phyloP scores from a whole-genome alignment of 2,329 filamentous ascomycete genomes.

The Graphium sp. region DNA sequence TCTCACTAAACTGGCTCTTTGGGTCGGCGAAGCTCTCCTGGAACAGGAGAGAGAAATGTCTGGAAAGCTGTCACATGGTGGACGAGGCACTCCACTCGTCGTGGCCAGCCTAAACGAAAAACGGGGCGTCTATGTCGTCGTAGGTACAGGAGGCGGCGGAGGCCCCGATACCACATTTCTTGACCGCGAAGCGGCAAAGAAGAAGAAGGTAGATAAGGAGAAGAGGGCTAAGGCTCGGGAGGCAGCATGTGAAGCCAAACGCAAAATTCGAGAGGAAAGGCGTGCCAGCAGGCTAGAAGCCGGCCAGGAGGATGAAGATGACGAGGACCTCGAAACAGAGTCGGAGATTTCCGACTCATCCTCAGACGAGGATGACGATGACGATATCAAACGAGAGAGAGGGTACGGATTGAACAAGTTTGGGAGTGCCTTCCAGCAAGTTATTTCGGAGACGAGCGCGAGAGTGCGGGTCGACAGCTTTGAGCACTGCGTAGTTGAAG shows the following conservation, averaged over 20 bases:
- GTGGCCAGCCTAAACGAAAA: slow-evolving; percentile 80
- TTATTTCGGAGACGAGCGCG: slow-evolving; percentile 79
- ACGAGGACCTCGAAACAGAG: slow-evolving; percentile 29
- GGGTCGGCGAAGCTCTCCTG: slow-evolving; percentile 82
- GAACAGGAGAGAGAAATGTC: slow-evolving; percentile 72
- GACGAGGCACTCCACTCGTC: slow-evolving; percentile 68
- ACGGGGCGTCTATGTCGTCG: slow-evolving; percentile 76
- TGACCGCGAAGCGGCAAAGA: slow-evolving; percentile 48
- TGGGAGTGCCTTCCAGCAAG: slow-evolving; percentile 88
- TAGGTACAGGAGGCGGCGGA: slow-evolving; percentile 79
- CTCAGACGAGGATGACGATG: slow-evolving; percentile 36
- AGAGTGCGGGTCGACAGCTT: slow-evolving; percentile 89
- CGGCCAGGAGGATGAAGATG: slow-evolving; percentile 22
- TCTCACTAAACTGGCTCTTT: slow-evolving; percentile 81
- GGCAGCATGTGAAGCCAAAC: slow-evolving; percentile 36
- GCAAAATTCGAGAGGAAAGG: slow-evolving; percentile 43
- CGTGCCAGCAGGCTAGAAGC: slow-evolving; percentile 27
- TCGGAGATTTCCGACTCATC: slow-evolving; percentile 18
- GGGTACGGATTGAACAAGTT: slow-evolving; percentile 77
- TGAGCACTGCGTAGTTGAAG: slow-evolving; percentile 92
- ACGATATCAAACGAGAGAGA: slow-evolving; percentile 34
- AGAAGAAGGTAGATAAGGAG: slow-evolving; percentile 44
- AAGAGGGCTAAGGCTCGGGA: slow-evolving; percentile 46
- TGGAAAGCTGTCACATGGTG: slow-evolving; percentile 50
- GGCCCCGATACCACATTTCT: slow-evolving; percentile 55